These are phyloP conservation scores for Pyrrhoderma noxium DNA, from an alignment of 1,284 basidiomycete genomes.

Conservation along the genomic window DNA sequence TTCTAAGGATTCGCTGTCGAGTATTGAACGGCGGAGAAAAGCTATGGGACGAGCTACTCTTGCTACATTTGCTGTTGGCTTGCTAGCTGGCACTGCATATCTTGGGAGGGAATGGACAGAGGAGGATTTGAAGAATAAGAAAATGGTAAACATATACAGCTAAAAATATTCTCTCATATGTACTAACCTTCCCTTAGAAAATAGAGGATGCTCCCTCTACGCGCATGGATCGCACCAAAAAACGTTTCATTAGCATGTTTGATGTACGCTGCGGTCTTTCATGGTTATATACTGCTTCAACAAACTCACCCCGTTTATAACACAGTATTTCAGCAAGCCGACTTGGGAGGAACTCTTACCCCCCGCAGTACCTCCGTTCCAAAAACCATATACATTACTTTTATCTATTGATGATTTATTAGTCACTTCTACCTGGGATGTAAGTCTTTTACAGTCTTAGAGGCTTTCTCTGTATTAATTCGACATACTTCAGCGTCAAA, in stretches of 20 bases:
- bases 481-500: slow-evolving; percentile 50
- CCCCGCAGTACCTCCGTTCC: slow-evolving; percentile 76
- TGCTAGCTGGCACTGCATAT: slow-evolving; percentile 47
- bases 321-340: slow-evolving; percentile 85
- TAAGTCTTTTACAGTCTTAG: slow-evolving; percentile 36
- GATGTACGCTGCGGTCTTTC: slow-evolving; percentile 43
- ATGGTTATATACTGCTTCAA: not conserved
- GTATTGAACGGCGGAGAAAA: slow-evolving; percentile 61
- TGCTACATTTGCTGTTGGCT: slow-evolving; percentile 40
- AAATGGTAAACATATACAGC: slow-evolving; percentile 38
- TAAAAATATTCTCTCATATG: not conserved
- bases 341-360: slow-evolving; percentile 90
- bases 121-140: slow-evolving; percentile 45
- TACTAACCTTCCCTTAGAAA: slow-evolving; percentile 31
- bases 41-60: slow-evolving; percentile 44
- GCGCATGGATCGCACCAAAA: slow-evolving; percentile 53
- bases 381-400: slow-evolving; percentile 88
- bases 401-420: slow-evolving; percentile 91
- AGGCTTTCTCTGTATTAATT: not conserved
- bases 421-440: slow-evolving; percentile 91
- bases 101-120: slow-evolving; percentile 58
- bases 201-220: slow-evolving; percentile 49
- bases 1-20: slow-evolving; percentile 62
- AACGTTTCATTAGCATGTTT: slow-evolving; percentile 54
- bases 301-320: slow-evolving; percentile 9